Evolutionary conservation across 306 rosid species (phyloP).

Genomic region (Prunus mira): DNA sequence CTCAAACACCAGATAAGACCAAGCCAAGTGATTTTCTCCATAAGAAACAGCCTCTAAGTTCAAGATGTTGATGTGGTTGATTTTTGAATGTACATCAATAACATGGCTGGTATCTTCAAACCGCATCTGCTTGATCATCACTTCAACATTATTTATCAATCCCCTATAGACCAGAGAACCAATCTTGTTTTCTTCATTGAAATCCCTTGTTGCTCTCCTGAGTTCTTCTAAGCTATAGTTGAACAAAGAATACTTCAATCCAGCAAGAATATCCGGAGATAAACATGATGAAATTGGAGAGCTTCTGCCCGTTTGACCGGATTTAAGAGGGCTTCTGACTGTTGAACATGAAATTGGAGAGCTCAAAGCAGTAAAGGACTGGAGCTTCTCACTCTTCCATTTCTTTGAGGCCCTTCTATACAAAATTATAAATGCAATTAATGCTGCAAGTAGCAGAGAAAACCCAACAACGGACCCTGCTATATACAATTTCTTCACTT

Average conservation of each 20-base stretch:
- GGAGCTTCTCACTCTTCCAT: conserved; percentile 31
- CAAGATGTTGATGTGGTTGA: conserved; percentile 67
- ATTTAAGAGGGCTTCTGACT: conserved; percentile 26
- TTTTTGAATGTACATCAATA: conserved; percentile 62
- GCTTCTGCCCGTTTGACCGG: conserved; percentile 18
- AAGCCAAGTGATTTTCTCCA: conserved; percentile 39
- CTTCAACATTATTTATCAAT: conserved; percentile 34
- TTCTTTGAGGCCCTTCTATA: conserved; percentile 35
- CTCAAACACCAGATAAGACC: conserved; percentile 62
- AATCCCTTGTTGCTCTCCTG: conserved; percentile 44
- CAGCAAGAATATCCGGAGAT: conserved; percentile 63
- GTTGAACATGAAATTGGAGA: conserved; percentile 33
- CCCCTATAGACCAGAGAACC: conserved; percentile 41
- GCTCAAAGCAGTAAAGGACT: conserved; percentile 31
- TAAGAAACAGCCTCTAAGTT: conserved; percentile 59
- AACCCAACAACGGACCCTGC: conserved; percentile 44
- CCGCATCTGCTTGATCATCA: conserved; percentile 60
- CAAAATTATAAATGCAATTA: conserved; percentile 39
- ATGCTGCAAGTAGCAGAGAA: conserved; percentile 30
- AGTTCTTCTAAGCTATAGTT: conserved; percentile 52
- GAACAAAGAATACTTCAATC: conserved; percentile 52
- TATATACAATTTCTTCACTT: conserved; percentile 30
- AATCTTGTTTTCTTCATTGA: conserved; percentile 50
- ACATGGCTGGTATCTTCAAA: conserved; percentile 41
- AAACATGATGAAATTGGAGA: conserved; percentile 41